These are phyloP conservation scores for Brassica napus DNA, from an alignment of 345 rosid species.

Conservation along the genomic window Da-Ae NC_063435.1:4844001-4844500, in stretches of 20 bases:
- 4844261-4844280: slow-evolving; percentile 52
- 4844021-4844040: not conserved
- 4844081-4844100: slow-evolving; percentile 35
- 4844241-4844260: slow-evolving; percentile 47
- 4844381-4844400: slow-evolving; percentile 58
- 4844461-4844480: slow-evolving; percentile 36
- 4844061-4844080: slow-evolving; percentile 13
- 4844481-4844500: slow-evolving; percentile 43
- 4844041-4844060: not conserved
- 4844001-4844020: not conserved
- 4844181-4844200: slow-evolving; percentile 49
- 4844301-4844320: slow-evolving; percentile 16
- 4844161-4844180: slow-evolving; percentile 45
- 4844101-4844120: slow-evolving; percentile 42
- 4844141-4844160: slow-evolving; percentile 43
- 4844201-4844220: slow-evolving; percentile 50
- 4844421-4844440: slow-evolving; percentile 43
- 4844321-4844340: slow-evolving; percentile 59
- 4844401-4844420: slow-evolving; percentile 47
- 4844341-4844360: slow-evolving; percentile 51
- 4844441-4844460: slow-evolving; percentile 33
- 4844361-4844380: slow-evolving; percentile 54
- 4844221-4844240: slow-evolving; percentile 40
- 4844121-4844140: slow-evolving; percentile 46
- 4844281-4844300: slow-evolving; percentile 45